Percentiles rank a stretch among this genome's conserved stretches.
phyloP scores from a whole-genome alignment of 306 rosid species.

The Canavalia gladiata region DNA sequence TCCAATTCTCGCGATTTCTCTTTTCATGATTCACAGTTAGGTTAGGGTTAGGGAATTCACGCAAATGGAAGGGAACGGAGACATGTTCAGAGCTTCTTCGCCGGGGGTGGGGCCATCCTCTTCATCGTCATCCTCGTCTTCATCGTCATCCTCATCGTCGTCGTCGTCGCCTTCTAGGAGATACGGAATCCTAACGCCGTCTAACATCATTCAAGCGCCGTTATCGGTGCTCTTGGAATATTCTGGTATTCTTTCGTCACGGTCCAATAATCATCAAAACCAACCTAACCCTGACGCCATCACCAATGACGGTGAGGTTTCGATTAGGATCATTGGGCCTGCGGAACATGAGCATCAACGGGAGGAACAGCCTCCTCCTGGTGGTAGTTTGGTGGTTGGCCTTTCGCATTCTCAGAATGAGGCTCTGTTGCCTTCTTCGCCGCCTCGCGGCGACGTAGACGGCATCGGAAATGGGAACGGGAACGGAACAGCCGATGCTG shows the following conservation, averaged over 20 bases:
- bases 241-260: slow-evolving; percentile 69
- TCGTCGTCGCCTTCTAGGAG: slow-evolving; percentile 54
- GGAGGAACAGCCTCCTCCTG: slow-evolving; percentile 51
- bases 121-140: neutral
- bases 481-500: slow-evolving; percentile 56
- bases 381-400: slow-evolving; percentile 62
- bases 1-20: slow-evolving; percentile 20
- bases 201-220: slow-evolving; percentile 80
- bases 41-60: slow-evolving; percentile 71
- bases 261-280: slow-evolving; percentile 58
- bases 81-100: slow-evolving; percentile 56
- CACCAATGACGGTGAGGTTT: slow-evolving; percentile 79
- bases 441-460: slow-evolving; percentile 60
- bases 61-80: slow-evolving; percentile 76
- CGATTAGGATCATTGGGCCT: slow-evolving; percentile 83
- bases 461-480: slow-evolving; percentile 58
- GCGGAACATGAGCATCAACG: slow-evolving; percentile 67
- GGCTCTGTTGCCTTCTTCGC: slow-evolving; percentile 42
- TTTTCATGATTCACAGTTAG: slow-evolving; percentile 51
- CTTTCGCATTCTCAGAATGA: slow-evolving; percentile 55
- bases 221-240: slow-evolving; percentile 80
- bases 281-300: slow-evolving; percentile 51
- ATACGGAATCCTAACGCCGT: slow-evolving; percentile 66
- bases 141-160: slow-evolving; percentile 7
- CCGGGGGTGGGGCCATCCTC: neutral